Evolutionary conservation across 441 rosid genomes (phyloP).

Genomic region (Jatropha multifida): DNA sequence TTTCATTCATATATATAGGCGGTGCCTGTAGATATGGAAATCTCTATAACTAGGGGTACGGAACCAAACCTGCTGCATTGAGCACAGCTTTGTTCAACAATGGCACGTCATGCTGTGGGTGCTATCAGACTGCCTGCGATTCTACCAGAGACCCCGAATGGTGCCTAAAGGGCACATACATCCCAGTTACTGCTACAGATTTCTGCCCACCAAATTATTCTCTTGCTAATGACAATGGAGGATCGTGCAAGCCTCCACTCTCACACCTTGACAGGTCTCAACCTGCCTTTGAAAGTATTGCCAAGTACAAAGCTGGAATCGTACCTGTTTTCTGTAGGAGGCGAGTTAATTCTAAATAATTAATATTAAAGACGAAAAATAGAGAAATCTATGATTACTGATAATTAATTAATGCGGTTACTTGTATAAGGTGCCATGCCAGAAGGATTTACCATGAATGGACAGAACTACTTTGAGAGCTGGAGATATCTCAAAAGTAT

Average conservation of each 20-base stretch:
- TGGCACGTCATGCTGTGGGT: slow-evolving; percentile 62
- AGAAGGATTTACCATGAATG: no score
- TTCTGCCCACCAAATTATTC: slow-evolving; percentile 73
- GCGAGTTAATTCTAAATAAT: no score
- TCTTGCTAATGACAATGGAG: slow-evolving; percentile 62
- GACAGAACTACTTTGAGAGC: slow-evolving; percentile 32
- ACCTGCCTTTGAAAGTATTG: slow-evolving; percentile 64
- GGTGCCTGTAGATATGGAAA: slow-evolving; percentile 90
- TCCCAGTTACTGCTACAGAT: slow-evolving; percentile 72
- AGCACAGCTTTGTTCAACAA: slow-evolving; percentile 67
- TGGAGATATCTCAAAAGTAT: slow-evolving; percentile 52
- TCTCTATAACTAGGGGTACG: slow-evolving; percentile 58
- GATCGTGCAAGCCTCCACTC: slow-evolving; percentile 80
- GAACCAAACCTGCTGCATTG: slow-evolving; percentile 54
- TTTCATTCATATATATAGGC: slow-evolving; percentile 28
- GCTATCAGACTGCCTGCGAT: slow-evolving; percentile 65
- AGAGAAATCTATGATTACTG: no score
- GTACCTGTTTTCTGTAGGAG: slow-evolving; percentile 9
- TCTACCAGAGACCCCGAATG: slow-evolving; percentile 53
- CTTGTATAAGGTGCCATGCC: no score
- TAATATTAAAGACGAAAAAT: no score
- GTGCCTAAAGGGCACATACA: slow-evolving; percentile 55
- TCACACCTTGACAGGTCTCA: slow-evolving; percentile 72
- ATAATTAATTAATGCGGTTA: no score
- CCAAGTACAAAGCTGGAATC: slow-evolving; percentile 56